Conservation (phyloP, 2,329 filamentous ascomycete species). For the Dothistroma septosporum region DNA sequence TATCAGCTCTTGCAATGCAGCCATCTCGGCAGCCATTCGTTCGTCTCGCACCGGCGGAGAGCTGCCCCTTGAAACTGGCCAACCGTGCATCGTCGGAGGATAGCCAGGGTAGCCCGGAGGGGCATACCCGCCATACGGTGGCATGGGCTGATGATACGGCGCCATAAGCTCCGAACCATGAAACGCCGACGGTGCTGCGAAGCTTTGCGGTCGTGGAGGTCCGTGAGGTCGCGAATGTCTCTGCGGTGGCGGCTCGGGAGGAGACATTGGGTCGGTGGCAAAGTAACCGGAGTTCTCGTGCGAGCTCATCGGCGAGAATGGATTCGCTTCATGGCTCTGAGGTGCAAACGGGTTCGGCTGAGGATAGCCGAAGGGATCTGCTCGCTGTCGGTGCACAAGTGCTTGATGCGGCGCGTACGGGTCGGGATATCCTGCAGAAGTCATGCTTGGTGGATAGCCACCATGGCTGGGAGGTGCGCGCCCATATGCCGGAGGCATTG, state of each 20-base stretch:
- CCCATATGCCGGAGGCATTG: conserved; percentile 27
- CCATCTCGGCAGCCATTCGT: background rate
- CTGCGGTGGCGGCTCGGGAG: conserved; percentile 20
- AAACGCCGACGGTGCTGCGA: conserved; percentile 25
- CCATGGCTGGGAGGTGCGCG: conserved; percentile 31
- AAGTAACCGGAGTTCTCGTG: conserved; percentile 37
- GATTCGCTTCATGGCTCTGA: conserved; percentile 25
- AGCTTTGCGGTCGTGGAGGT: conserved; percentile 29
- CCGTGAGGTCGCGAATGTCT: conserved; percentile 22
- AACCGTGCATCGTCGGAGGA: conserved; percentile 15
- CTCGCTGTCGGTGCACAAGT: conserved; percentile 26
- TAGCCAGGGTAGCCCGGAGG: conserved; percentile 22
- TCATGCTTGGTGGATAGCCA: conserved; percentile 34
- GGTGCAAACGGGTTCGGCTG: conserved; percentile 39
- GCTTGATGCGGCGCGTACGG: conserved; percentile 27
- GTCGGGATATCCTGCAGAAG: conserved; percentile 22
- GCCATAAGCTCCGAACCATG: conserved; percentile 30
- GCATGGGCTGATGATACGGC: conserved; percentile 24
- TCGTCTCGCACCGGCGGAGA: conserved; percentile 24
- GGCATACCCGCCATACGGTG: conserved; percentile 19
- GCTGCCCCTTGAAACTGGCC: conserved; percentile 22
- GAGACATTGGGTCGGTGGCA: conserved; percentile 22
- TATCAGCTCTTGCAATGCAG: background rate
- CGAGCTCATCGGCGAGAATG: conserved; percentile 32
- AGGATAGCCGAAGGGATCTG: conserved; percentile 39